phyloP scores from a whole-genome alignment of 2,329 filamentous ascomycete genomes.

The Kalaharituber pfeilii region DNA sequence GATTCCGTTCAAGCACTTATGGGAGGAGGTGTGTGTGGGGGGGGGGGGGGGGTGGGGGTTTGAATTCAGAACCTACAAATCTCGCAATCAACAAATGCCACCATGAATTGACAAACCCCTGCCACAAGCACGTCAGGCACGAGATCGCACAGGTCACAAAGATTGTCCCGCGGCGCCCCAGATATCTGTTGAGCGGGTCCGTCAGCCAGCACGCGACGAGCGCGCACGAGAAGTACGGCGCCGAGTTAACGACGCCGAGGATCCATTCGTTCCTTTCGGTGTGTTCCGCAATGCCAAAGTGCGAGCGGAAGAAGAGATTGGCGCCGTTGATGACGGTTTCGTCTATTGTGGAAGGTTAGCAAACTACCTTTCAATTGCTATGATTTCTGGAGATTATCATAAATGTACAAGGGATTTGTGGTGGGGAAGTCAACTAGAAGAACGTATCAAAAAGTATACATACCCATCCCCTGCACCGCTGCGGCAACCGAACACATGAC shows the following conservation, averaged over 20 bases:
- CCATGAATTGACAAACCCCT: constrained; percentile 53
- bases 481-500: constrained; percentile 49
- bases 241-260: constrained; percentile 42
- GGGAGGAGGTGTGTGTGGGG: too few species aligned
- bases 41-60: background rate
- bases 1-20: too few species aligned
- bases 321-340: constrained; percentile 54
- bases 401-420: too few species aligned
- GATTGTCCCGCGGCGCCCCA: constrained; percentile 57
- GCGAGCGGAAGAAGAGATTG: constrained; percentile 44
- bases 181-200: constrained; percentile 36
- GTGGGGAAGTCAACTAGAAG: background rate
- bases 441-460: background rate
- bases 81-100: constrained; percentile 52
- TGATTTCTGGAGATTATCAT: too few species aligned
- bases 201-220: constrained; percentile 57
- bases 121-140: constrained; percentile 36
- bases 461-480: constrained; percentile 29
- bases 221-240: constrained; percentile 41
- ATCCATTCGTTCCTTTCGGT: constrained; percentile 40
- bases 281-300: constrained; percentile 41
- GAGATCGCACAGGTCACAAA: constrained; percentile 60
- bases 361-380: background rate
- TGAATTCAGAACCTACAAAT: constrained; percentile 29
- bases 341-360: constrained; percentile 1